Conservation (phyloP, 2,329 filamentous ascomycete species). For the Parascedosporium putredinis region DNA sequence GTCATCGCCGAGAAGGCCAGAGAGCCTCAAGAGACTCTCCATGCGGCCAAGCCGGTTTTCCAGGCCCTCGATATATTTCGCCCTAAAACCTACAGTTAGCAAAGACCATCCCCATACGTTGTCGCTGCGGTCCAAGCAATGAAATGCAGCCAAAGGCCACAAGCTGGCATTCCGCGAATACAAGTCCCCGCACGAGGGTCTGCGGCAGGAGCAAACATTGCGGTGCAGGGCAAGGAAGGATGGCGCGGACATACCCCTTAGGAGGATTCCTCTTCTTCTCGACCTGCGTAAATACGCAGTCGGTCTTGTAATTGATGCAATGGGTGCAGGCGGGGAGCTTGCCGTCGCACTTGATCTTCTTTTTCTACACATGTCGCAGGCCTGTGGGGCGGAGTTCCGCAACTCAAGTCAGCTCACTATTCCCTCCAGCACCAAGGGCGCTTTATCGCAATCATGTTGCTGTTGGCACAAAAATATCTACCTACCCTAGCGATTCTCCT, state of each 20-base stretch:
- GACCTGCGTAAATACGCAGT: slow-evolving; percentile 93
- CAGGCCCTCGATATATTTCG: slow-evolving; percentile 94
- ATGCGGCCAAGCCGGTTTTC: slow-evolving; percentile 93
- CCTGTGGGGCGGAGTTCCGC: slow-evolving; percentile 36
- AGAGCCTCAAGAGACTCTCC: slow-evolving; percentile 82
- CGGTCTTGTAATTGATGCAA: slow-evolving; percentile 95
- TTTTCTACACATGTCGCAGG: slow-evolving; percentile 96
- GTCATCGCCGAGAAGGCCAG: slow-evolving; percentile 76
- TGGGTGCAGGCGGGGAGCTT: slow-evolving; percentile 92
- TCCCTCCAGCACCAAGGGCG: background rate
- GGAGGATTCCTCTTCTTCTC: slow-evolving; percentile 98
- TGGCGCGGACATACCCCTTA: slow-evolving; percentile 60
- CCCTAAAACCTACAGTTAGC: slow-evolving; percentile 39
- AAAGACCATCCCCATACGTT: no score
- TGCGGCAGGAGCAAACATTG: no score
- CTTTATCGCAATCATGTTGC: slow-evolving; percentile 19
- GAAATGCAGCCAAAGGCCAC: no score
- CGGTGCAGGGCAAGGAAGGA: background rate
- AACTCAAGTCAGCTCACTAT: slow-evolving; percentile 1
- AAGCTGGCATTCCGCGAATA: no score
- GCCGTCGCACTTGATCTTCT: slow-evolving; percentile 96
- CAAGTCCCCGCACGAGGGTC: no score
- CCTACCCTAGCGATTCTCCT: slow-evolving; percentile 74
- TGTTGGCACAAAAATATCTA: background rate
- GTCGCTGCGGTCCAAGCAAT: no score